Conservation (phyloP, 106 monocot genomes). For the Ottelia alismoides region DNA sequence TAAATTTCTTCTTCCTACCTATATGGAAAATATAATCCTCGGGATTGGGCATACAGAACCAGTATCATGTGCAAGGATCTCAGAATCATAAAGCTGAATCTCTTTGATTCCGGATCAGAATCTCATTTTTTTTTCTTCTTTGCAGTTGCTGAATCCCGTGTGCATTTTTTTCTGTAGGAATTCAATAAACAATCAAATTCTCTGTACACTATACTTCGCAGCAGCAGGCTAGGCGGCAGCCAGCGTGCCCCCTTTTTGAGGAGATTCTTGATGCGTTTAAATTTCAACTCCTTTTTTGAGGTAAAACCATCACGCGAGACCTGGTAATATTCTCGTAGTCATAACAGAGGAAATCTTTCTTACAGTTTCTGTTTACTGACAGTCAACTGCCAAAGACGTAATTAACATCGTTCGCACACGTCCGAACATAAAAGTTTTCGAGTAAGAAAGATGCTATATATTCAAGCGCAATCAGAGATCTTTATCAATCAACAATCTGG, state of each 20-base stretch:
- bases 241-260: conserved; percentile 86
- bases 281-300: conserved; percentile 94
- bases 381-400: conserved; percentile 55
- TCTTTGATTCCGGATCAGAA: not conserved
- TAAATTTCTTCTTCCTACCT: not conserved
- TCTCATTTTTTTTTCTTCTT: not conserved
- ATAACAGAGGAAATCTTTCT: not conserved
- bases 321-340: not conserved
- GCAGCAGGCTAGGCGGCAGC: conserved; percentile 82
- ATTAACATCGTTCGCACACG: conserved; percentile 43
- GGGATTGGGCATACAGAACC: not conserved
- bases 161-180: conserved; percentile 34
- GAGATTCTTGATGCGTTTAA: conserved; percentile 86
- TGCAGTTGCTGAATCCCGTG: not conserved
- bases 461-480: too few species aligned
- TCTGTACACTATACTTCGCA: conserved; percentile 82
- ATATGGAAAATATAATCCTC: too few species aligned
- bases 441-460: too few species aligned
- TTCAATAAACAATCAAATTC: conserved; percentile 98
- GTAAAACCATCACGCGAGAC: conserved; percentile 17
- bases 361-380: not conserved
- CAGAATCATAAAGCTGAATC: not conserved
- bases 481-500: too few species aligned
- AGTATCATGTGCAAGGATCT: not conserved
- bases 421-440: too few species aligned